A percentile compares a stretch with the other conserved stretches of the same genome.
These are phyloP conservation scores for Cladosporium austrohemisphaericum DNA, from an alignment of 2,329 filamentous ascomycete genomes.

Conservation along the genomic window DNA sequence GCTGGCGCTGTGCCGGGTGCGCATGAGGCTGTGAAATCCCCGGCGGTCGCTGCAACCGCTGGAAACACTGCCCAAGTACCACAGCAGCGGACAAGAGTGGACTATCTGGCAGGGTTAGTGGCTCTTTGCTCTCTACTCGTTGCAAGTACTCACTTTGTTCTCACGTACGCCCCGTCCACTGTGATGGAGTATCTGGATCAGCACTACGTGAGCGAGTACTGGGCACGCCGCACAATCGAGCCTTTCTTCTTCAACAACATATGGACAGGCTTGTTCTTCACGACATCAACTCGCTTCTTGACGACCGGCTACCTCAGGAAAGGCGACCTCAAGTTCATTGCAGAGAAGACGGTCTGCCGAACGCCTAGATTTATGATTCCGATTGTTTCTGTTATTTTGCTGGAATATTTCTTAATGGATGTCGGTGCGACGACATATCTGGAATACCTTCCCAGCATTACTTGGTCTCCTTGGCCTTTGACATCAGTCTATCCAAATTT, in stretches of 20 bases:
- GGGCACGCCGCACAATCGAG: constrained; percentile 42
- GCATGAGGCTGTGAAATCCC: constrained; percentile 8
- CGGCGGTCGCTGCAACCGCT: constrained; percentile 17
- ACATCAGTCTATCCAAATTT: constrained; percentile 39
- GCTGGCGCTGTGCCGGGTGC: constrained; percentile 10
- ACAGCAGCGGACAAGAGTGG: constrained; percentile 34
- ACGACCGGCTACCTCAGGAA: constrained; percentile 39
- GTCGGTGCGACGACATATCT: constrained; percentile 42
- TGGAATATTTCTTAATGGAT: constrained; percentile 48
- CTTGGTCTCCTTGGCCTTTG: constrained; percentile 48
- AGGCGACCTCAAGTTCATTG: constrained; percentile 41
- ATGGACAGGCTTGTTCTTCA: constrained; percentile 48
- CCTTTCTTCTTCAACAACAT: constrained; percentile 46
- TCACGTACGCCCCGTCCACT: constrained; percentile 41
- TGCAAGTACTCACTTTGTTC: constrained; percentile 42
- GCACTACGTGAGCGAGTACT: constrained; percentile 41
- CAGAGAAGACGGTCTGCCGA: constrained; percentile 43
- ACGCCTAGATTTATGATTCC: constrained; percentile 46
- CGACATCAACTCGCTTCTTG: constrained; percentile 46
- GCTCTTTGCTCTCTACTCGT: constrained; percentile 46
- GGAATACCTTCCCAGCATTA: constrained; percentile 44
- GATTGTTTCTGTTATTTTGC: constrained; percentile 39
- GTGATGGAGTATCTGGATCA: constrained; percentile 35
- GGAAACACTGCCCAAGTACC: constrained; percentile 14
- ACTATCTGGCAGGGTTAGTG: constrained; percentile 46